A percentile compares a stretch with the other conserved stretches of the same genome.
Evolutionary conservation across 805 yeast species (phyloP).

Genomic region (Saturnispora bothae): DNA sequence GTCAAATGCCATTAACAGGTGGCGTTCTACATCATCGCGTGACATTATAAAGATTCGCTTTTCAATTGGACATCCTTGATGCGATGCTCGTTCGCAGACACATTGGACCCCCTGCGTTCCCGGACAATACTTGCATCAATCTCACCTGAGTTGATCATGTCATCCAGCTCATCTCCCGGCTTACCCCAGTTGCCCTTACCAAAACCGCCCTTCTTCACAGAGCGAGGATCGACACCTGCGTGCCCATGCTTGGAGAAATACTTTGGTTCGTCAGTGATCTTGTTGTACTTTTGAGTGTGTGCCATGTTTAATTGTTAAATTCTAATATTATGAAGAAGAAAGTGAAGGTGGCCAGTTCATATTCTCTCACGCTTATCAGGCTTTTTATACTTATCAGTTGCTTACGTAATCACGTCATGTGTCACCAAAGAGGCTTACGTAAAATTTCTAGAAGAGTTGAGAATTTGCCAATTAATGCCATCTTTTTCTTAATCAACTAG

Average conservation of each 20-base stretch:
- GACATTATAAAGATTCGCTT: too few relatives aligned
- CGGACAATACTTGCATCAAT: slow-evolving; percentile 35
- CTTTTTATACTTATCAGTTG: neutral
- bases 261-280: slow-evolving; percentile 39
- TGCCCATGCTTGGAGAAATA: slow-evolving; percentile 76
- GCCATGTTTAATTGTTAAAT: slow-evolving; percentile 35
- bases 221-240: slow-evolving; percentile 58
- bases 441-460: neutral
- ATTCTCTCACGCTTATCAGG: neutral
- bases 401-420: neutral
- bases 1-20: too few relatives aligned
- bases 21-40: too few relatives aligned
- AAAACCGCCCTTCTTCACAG: slow-evolving; percentile 72
- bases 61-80: neutral
- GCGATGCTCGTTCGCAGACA: slow-evolving; percentile 29
- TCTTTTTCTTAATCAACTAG: neutral
- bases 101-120: slow-evolving; percentile 43
- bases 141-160: slow-evolving; percentile 48
- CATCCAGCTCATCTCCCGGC: slow-evolving; percentile 66
- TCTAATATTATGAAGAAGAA: neutral
- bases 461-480: neutral
- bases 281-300: slow-evolving; percentile 71
- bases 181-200: slow-evolving; percentile 88
- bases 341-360: too few relatives aligned
- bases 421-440: slow-evolving; percentile 1